Evolutionary conservation across 1,284 basidiomycete genomes (phyloP), one percentile per base, ranked within the genome.

Genomic region (Cutaneotrichosporon sp.): DNA sequence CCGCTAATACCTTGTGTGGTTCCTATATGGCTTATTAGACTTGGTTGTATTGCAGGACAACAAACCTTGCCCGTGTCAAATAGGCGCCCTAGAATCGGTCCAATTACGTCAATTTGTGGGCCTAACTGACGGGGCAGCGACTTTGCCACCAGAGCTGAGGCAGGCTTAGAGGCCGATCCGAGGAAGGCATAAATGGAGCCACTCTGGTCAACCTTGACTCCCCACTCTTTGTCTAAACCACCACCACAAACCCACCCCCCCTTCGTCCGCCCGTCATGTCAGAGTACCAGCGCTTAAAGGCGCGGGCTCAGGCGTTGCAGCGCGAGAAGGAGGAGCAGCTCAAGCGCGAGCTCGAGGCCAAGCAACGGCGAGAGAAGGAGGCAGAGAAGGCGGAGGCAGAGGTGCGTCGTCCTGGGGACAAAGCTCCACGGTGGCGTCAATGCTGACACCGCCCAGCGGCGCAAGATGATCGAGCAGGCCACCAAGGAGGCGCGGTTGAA

Each of bases 251-350:
- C 34, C 13, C 42, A 25, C 43, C 51, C 20, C 33, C 31, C 51
- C 20, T 42, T 22, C 51, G 33, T 36, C 14, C 33, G 51, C 54
- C 38, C 62, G 59, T 56, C 33, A 66, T 66, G 65, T 63, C 62
- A 36, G 65, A 66, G 76, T 78, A 76, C 60, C 71, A 72, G 59
- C 65, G 68, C 49, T 58, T 62, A 9, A 78, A 76, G 62, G 71
- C 70, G 38, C 70, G 69, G 43, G 73, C 73, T 29, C 57, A 67
- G 46, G 68, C 67, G 64, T 29, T 75, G 10, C 76, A 78, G 65
- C 63, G 67, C 47, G 66, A 74, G 63, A 74, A 74, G 53, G 76
- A 78, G 57, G 68, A 59, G 20, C 62, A 67, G 45, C 56, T 77
- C 45, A 67, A 68, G 58, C 62, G 69, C 9, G 75, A 78, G 56